Evolutionary conservation across 331 rosid genomes (phyloP).

Genomic region (Arachis monticola): DNA sequence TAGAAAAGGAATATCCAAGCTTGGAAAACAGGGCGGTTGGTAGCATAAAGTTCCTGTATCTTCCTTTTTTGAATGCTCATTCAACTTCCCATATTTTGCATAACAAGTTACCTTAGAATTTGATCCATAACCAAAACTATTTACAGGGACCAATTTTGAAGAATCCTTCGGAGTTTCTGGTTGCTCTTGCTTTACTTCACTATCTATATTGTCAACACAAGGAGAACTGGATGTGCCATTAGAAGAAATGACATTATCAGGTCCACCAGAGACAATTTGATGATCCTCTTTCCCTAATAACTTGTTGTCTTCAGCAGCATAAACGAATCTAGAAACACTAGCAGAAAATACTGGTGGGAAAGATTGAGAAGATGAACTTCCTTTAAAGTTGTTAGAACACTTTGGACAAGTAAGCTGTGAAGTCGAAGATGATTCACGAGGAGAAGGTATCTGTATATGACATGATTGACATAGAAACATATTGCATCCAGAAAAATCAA

Average conservation of each 20-base stretch:
- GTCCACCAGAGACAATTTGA: slow-evolving; percentile 44
- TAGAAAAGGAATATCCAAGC: slow-evolving; percentile 75
- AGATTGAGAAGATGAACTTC: slow-evolving; percentile 55
- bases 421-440: slow-evolving; percentile 47
- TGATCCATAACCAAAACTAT: slow-evolving; percentile 51
- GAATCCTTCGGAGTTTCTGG: slow-evolving; percentile 47
- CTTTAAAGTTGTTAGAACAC: slow-evolving; percentile 44
- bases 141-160: slow-evolving; percentile 58
- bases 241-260: slow-evolving; percentile 50
- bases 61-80: slow-evolving; percentile 45
- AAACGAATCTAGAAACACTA: slow-evolving; percentile 48
- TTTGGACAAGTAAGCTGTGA: slow-evolving; percentile 47
- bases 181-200: slow-evolving; percentile 47
- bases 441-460: slow-evolving; percentile 48
- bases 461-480: slow-evolving; percentile 58
- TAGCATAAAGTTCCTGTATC: slow-evolving; percentile 67
- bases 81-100: slow-evolving; percentile 41
- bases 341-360: slow-evolving; percentile 49
- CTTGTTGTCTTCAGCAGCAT: slow-evolving; percentile 43
- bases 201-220: slow-evolving; percentile 38
- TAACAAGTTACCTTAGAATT: slow-evolving; percentile 43
- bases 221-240: slow-evolving; percentile 53
- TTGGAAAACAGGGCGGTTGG: slow-evolving; percentile 83
- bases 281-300: slow-evolving; percentile 50
- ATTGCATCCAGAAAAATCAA: slow-evolving; percentile 48